These are phyloP conservation scores for Globisporangium yorkense DNA, from an alignment of 352 stramenopile genomes.

Conservation along the genomic window DNA sequence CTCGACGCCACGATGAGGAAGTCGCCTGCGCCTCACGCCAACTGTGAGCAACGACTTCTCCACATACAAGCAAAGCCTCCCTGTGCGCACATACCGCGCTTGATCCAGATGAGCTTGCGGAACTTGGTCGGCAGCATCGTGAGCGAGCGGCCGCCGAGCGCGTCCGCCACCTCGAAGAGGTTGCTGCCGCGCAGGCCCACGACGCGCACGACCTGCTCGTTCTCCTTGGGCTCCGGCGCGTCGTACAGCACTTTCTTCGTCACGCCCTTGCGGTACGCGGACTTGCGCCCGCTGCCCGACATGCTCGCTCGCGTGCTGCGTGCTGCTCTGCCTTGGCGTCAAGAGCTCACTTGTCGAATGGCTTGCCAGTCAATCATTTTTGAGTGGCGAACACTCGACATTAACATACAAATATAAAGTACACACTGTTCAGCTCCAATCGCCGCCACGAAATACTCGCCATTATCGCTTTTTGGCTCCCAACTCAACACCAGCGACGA, in stretches of 20 bases:
- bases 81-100: constrained; percentile 50
- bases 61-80: neutral
- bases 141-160: constrained; percentile 55
- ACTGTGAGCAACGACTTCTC: neutral
- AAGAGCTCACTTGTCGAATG: neutral
- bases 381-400: neutral
- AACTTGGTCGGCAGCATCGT: constrained; percentile 98
- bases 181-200: constrained; percentile 91
- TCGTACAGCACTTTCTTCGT: constrained; percentile 89
- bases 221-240: constrained; percentile 84
- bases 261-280: constrained; percentile 90
- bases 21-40: constrained; percentile 57
- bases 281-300: constrained; percentile 88
- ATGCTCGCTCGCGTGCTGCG: constrained; percentile 20
- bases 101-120: constrained; percentile 98
- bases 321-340: neutral
- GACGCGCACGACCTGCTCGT: constrained; percentile 91
- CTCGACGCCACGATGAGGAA: constrained; percentile 93
- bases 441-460: neutral
- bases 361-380: neutral
- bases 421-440: neutral
- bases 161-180: constrained; percentile 91
- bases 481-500: constrained; percentile 12
- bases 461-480: neutral
- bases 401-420: neutral